Evolutionary conservation across 352 stramenopile genomes (phyloP).

Genomic region (Globisporangium nunn): DNA sequence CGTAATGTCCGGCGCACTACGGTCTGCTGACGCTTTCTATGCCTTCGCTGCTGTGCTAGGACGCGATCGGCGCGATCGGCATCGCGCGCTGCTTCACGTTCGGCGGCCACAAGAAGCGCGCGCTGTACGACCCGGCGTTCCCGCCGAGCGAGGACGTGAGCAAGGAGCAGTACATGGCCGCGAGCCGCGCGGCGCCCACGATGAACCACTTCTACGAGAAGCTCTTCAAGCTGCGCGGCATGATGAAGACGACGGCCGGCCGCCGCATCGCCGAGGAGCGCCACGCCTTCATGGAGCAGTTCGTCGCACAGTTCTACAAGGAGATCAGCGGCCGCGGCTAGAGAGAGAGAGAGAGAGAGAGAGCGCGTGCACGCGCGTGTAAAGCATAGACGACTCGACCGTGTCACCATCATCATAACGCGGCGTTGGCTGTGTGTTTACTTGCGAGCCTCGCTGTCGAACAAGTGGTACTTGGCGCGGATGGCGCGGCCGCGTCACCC

Average conservation of each 20-base stretch:
- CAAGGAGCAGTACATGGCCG: constrained; percentile 78
- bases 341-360: no score
- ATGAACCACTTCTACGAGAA: constrained; percentile 92
- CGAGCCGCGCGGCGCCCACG: constrained; percentile 53
- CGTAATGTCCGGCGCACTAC: no score
- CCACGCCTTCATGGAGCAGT: constrained; percentile 84
- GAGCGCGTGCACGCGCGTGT: no score
- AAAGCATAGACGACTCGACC: no score
- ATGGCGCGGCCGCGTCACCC: no score
- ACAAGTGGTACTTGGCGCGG: no score
- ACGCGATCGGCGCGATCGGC: constrained; percentile 88
- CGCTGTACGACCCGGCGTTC: constrained; percentile 70
- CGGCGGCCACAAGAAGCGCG: constrained; percentile 74
- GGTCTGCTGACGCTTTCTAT: background rate
- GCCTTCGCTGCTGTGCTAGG: constrained; percentile 18
- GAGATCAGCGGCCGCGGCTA: constrained; percentile 52
- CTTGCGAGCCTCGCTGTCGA: no score
- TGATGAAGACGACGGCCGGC: constrained; percentile 84
- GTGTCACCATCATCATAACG: no score
- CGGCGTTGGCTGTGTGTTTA: no score
- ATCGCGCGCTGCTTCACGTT: constrained; percentile 90
- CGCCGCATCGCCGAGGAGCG: constrained; percentile 71
- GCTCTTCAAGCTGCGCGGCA: constrained; percentile 77
- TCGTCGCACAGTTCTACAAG: constrained; percentile 73
- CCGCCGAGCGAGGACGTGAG: constrained; percentile 48